Conservation (phyloP, 176 grass and related monocot species). For the Oryza coarctata region DNA sequence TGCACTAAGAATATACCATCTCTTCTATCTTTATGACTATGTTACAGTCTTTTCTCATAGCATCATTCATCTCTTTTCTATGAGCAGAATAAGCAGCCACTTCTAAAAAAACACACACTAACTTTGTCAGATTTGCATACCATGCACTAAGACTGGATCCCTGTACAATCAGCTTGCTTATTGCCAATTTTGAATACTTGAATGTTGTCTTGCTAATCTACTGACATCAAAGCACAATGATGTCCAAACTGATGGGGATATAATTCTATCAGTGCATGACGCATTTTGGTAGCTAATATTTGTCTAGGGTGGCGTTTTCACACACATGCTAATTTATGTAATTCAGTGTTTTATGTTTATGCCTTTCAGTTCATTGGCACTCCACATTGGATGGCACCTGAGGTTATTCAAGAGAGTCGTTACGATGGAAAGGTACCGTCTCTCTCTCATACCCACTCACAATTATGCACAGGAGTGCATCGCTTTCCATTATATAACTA, state of each 20-base stretch:
- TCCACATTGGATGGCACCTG: conserved; percentile 99
- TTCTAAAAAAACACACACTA: background rate
- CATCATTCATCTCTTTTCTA: background rate
- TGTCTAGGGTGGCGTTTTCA: background rate
- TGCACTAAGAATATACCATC: background rate
- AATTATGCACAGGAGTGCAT: background rate
- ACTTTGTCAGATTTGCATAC: conserved; percentile 1
- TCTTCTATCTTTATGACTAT: background rate
- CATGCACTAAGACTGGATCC: background rate
- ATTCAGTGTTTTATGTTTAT: conserved; percentile 38
- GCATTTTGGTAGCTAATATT: background rate
- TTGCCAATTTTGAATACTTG: background rate
- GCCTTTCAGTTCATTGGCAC: conserved; percentile 93
- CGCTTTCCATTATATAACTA: background rate
- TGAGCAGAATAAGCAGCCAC: background rate
- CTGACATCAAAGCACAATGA: background rate
- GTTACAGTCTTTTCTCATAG: background rate
- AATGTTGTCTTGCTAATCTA: conserved; percentile 6
- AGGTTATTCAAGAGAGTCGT: conserved; percentile 99
- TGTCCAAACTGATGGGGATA: background rate
- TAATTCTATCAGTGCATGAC: background rate
- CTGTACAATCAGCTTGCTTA: background rate
- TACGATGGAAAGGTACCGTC: conserved; percentile 96
- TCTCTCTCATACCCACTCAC: background rate
- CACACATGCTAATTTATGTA: conserved; percentile 8